Base-by-base conservation (phyloP, 192 early-diverging fungal genomes). In the Phycomyces nitens region DNA sequence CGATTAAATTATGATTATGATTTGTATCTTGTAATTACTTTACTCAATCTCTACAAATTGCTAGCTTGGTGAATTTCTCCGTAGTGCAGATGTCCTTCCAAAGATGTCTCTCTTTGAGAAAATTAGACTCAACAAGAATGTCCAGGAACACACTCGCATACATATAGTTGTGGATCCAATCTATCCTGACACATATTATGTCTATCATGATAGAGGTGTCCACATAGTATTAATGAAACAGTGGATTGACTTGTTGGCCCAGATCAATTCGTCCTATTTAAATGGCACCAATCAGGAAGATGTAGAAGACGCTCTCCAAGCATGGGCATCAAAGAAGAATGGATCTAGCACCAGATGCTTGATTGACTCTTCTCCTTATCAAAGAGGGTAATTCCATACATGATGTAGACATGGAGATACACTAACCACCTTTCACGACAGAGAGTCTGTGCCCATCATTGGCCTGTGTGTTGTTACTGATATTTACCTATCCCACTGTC, bases 401-500 rank as follows among this genome's bases (percentile, higher is more conserved):
- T n/a, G 9, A 55, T 54, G 23, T 12, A 57, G 20, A n/a, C 26
- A 34, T 43, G 56, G 15, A n/a, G 10, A 43, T 1, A 53, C 2
- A 7, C 3, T 15, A 44, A 29, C 54, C 44, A 10, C 42, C 47
- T 55, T 44, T 4, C 8, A 27, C 2, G n/a, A 11, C 12, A 57
- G 27, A 34, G 62, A 79, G 77, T 42, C 66, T 10, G 74, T 72
- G 9, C 83, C 70, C 47, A 72, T 90, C 39, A 70, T 87, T 63
- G 91, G 90, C 14, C 73, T 83, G 7, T 74, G 70, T 2, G 64
- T 85, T 9, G 62, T 92, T 5, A 80, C 80, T 3, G 89, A 90
- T 52, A 58, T 81, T 2, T 92, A 85, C 53, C 72, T 93, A 34
- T 87, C 88, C n/a, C 88, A 89, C 61, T 87, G 86, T 24, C 65